phyloP scores from a whole-genome alignment of 2,329 filamentous ascomycete genomes.

The Pseudonectria foliicola region DNA sequence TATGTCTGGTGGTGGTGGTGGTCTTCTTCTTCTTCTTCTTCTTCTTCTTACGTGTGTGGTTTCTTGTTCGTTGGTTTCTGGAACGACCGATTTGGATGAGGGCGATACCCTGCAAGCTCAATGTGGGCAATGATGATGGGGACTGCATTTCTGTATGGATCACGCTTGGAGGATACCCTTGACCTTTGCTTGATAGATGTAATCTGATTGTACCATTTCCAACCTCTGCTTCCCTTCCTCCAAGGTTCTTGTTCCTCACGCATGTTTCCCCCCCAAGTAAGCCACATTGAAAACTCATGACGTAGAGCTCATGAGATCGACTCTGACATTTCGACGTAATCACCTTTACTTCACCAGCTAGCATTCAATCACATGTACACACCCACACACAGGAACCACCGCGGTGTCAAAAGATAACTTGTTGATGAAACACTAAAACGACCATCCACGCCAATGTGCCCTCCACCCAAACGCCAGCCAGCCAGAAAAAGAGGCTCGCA shows the following conservation, averaged over 20 bases:
- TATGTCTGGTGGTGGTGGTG: too few species aligned
- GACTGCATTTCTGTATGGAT: neutral
- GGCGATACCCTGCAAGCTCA: slow-evolving; percentile 15
- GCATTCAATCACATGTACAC: slow-evolving; percentile 1
- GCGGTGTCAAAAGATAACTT: too few species aligned
- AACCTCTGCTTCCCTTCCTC: neutral
- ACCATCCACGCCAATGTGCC: slow-evolving; percentile 28
- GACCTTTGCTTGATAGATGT: slow-evolving; percentile 9
- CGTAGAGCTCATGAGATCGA: too few species aligned
- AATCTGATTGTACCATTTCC: neutral
- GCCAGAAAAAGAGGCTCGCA: slow-evolving; percentile 21
- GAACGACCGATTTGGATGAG: slow-evolving; percentile 1
- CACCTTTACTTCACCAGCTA: too few species aligned
- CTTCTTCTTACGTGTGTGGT: neutral
- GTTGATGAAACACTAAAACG: slow-evolving; percentile 14
- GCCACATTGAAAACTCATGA: too few species aligned
- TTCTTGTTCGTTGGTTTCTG: neutral
- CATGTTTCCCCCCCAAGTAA: too few species aligned
- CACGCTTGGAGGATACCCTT: slow-evolving; percentile 13
- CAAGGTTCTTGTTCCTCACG: neutral
- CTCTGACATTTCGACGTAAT: too few species aligned
- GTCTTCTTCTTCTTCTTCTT: too few species aligned
- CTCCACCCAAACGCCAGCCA: slow-evolving; percentile 29
- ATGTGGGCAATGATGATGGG: slow-evolving; percentile 5
- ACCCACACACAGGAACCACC: neutral